phyloP scores from a whole-genome alignment of 2,329 filamentous ascomycete species.

The Beauveria caledonica region DNA sequence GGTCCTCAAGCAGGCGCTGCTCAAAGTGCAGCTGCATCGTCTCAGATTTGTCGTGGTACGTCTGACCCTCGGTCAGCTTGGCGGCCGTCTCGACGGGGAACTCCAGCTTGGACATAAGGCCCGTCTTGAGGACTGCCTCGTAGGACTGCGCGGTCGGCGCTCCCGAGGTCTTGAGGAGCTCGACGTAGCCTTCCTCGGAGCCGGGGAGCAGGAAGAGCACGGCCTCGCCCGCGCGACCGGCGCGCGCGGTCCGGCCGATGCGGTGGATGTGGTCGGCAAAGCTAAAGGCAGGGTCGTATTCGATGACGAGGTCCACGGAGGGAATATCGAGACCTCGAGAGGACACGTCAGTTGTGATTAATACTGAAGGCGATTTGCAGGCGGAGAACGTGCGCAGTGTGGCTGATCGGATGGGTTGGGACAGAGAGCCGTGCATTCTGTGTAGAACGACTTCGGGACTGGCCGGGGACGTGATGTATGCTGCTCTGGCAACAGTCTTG shows the following conservation, averaged over 20 bases:
- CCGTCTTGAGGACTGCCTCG: slow-evolving; percentile 53
- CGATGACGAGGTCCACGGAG: slow-evolving; percentile 87
- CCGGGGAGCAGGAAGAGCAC: slow-evolving; percentile 86
- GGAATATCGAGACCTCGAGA: slow-evolving; percentile 93
- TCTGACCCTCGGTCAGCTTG: slow-evolving; percentile 32
- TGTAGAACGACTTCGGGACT: slow-evolving; percentile 70
- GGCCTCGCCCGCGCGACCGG: slow-evolving; percentile 79
- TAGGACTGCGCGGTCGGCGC: slow-evolving; percentile 43
- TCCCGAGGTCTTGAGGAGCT: slow-evolving; percentile 51
- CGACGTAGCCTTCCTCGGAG: slow-evolving; percentile 83
- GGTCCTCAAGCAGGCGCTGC: slow-evolving; percentile 50
- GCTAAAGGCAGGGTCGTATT: slow-evolving; percentile 93
- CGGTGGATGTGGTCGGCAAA: slow-evolving; percentile 90
- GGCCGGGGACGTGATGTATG: slow-evolving; percentile 64
- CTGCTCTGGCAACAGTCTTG: slow-evolving; percentile 59
- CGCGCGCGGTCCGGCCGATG: slow-evolving; percentile 88
- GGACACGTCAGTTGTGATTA: slow-evolving; percentile 92
- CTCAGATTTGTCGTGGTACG: slow-evolving; percentile 45
- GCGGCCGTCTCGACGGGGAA: slow-evolving; percentile 63
- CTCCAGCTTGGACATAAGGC: slow-evolving; percentile 52
- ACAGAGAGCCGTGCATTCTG: slow-evolving; percentile 84
- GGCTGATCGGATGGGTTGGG: slow-evolving; percentile 77
- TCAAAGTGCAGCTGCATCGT: slow-evolving; percentile 52
- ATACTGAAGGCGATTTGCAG: slow-evolving; percentile 65
- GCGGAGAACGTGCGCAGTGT: slow-evolving; percentile 75